Evolutionary conservation across 768 basidiomycete species (phyloP).

Genomic region (Mycena epipterygia): DNA sequence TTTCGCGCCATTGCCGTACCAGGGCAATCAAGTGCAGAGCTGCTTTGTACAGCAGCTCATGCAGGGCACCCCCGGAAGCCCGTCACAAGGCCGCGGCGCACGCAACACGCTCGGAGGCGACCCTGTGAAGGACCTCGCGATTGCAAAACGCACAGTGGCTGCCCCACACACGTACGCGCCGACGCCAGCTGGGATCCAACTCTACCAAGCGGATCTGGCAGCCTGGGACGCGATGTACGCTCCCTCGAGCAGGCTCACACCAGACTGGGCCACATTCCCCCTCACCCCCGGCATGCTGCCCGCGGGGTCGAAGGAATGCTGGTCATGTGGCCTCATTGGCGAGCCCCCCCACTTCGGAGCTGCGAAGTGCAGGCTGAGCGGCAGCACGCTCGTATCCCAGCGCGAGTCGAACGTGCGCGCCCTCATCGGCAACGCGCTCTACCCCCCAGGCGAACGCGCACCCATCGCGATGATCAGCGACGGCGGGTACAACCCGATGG

Average conservation of each 20-base stretch:
- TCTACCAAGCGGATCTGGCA: background rate
- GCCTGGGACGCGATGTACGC: background rate
- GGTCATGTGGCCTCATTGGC: background rate
- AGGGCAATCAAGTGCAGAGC: background rate
- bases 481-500: background rate
- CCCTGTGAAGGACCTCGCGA: background rate
- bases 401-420: background rate
- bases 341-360: constrained; percentile 1
- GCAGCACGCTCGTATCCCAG: background rate
- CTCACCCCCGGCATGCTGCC: constrained; percentile 7
- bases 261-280: background rate
- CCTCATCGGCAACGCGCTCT: background rate
- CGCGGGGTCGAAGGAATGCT: constrained; percentile 13
- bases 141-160: background rate
- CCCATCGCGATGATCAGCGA: background rate
- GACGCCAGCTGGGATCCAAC: background rate
- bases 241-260: background rate
- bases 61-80: background rate
- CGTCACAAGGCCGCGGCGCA: background rate
- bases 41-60: background rate
- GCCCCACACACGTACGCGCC: background rate
- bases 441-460: background rate
- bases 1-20: background rate
- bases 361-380: background rate
- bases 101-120: constrained; percentile 3